Base-by-base conservation (phyloP, 176 grass and related monocot species). In the Eleusine coracana region DNA sequence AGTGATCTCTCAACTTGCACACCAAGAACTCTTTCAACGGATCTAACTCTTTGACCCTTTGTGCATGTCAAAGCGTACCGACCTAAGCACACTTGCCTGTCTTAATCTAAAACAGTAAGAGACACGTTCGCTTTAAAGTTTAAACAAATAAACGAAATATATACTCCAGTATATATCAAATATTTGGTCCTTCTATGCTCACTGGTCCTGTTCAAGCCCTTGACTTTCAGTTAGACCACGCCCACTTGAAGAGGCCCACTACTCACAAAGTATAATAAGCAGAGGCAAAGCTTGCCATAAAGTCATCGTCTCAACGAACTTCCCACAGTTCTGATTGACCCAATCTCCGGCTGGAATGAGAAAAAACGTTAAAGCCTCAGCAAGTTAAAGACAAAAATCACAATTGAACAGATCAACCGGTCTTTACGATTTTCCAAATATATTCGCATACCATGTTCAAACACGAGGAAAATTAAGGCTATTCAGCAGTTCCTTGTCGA, bases 281-380 rank as follows among this genome's bases (percentile, higher is more conserved):
- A 69, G 9, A 68, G n/a, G 36, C 67, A 62, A 10, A 23, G 21
- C 39, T 52, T 70, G 73, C 3, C 73, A 78, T 9, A 40, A 82
- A 89, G 72, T 85, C 87, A 58, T 76, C 34, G 76, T 75, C 39
- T 44, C 63, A 65, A 44, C 77, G 55, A 56, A 76, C 54, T 64
- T 29, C 20, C 34, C 11, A 38, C 14, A 39, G 13, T 25, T 21
- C 40, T 14, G 40, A 51, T 74, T 74, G 81, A 88, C 81, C 12
- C 4, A 11, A 48, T 28, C 38, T 31, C 46, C 46, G 15, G 66
- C 21, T 58, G 20, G 48, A 54, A 71, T 76, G 12, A 7, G 13
- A 23, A 44, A 51, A 68, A 51, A 71, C 65, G 37, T 45, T 68
- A 23, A 70, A 9, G 41, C 41, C 67, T 29, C 31, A 55, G 17